These are phyloP conservation scores for Kodamaea hsintzibuensis DNA, from an alignment of 805 yeast species.

Conservation along the genomic window DNA sequence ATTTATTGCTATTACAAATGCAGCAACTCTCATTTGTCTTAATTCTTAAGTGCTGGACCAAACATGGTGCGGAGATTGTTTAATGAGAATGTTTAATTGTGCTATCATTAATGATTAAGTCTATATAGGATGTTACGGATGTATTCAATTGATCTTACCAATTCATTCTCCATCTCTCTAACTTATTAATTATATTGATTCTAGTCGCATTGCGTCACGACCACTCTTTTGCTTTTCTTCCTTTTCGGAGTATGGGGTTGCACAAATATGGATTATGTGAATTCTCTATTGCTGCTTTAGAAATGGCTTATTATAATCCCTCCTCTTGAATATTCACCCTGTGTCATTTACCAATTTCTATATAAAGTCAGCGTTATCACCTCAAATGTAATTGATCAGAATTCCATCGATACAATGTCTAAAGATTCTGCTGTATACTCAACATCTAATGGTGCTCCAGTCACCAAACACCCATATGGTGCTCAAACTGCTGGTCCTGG, in stretches of 20 bases:
- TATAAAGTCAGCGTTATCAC: not conserved
- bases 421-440: constrained; percentile 37
- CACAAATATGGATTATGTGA: not conserved
- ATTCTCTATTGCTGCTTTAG: not conserved
- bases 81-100: not conserved
- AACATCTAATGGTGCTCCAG: constrained; percentile 56
- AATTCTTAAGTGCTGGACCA: not conserved
- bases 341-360: not conserved
- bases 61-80: not conserved
- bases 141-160: not conserved
- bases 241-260: not conserved
- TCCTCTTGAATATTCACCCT: not conserved
- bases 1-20: not conserved
- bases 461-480: constrained; percentile 58
- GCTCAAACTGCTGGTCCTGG: constrained; percentile 72
- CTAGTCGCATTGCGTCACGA: not conserved
- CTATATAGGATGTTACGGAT: too few species aligned
- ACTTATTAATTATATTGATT: too few species aligned
- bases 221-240: not conserved
- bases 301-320: not conserved
- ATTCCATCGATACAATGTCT: not conserved
- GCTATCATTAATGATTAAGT: too few species aligned
- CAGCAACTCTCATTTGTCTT: not conserved
- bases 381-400: not conserved
- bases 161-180: not conserved